Base-by-base conservation (phyloP, 2,329 filamentous ascomycete genomes). In the Myriangium duriaei region DNA sequence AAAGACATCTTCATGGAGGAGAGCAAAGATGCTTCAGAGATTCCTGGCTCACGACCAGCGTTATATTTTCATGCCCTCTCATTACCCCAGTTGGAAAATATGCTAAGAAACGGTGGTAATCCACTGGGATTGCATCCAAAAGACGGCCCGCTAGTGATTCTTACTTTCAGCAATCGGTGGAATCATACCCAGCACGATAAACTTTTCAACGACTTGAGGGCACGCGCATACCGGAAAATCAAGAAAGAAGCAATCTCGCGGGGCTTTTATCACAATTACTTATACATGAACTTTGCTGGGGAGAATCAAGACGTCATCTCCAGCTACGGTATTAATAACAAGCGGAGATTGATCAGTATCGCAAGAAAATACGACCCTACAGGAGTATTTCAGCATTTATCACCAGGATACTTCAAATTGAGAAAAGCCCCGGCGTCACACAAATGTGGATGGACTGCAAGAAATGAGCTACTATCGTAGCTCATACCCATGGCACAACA, bases 391-490 rank as follows among this genome's bases (percentile, higher is more conserved):
- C 41, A 48, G 38, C 43, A 43, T 28, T 38, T 47, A 32, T 35
- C 43, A 32, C 47, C 49, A 9, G 49, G 49, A 24, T 38, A 40
- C 14, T 49, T 47, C 39, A 50, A 51, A 40, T 34, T 48, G 17
- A 28, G 32, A 10, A 13, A 30, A 13, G 29, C 36, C 15, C 14
- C 36, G 16, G 11, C 24, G 30, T 17, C 17, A n/a, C n/a, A n/a
- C n/a, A n/a, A n/a, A n/a, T n/a, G n/a, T n/a, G n/a, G n/a, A n/a
- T n/a, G n/a, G n/a, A n/a, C n/a, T n/a, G n/a, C n/a, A n/a, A n/a
- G n/a, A n/a, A n/a, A n/a, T n/a, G n/a, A n/a, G n/a, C n/a, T n/a
- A n/a, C n/a, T n/a, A n/a, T n/a, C n/a, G n/a, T n/a, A n/a, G n/a
- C n/a, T n/a, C n/a, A n/a, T n/a, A n/a, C n/a, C n/a, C n/a, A n/a